Evolutionary conservation across 139 green algal species (phyloP), one percentile per base, ranked within the genome.

Genomic region (Zygnema circumcarinatum): DNA sequence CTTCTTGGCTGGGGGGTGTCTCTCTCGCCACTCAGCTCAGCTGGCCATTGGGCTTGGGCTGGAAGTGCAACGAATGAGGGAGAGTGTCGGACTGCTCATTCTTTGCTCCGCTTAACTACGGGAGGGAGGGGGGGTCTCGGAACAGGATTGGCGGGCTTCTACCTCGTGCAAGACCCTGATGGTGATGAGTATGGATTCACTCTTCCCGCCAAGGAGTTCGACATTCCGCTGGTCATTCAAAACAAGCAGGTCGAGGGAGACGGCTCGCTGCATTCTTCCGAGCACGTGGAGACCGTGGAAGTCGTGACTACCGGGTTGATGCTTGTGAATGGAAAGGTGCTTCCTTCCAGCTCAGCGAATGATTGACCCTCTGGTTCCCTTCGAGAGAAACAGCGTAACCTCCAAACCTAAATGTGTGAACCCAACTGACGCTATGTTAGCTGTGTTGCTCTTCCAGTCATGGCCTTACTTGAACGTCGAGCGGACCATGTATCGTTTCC

Each of bases 401-500:
- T n/a, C n/a, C n/a, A n/a, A n/a, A n/a, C n/a, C n/a, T n/a, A n/a
- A n/a, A n/a, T n/a, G n/a, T n/a, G n/a, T n/a, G n/a, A n/a, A n/a
- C n/a, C n/a, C n/a, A n/a, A n/a, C n/a, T n/a, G n/a, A n/a, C n/a
- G n/a, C n/a, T n/a, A n/a, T 62, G 47, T 62, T 16, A 25, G 16
- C 47, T 62, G 7, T 62, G 7, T 62, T 62, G 7, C 16, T 16
- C 47, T 16, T 16, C 7, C 47, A 62, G 47, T 7, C 47, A 25
- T 62, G 47, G 47, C 76, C 76, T 0, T 84, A 84, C 76, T 25
- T 84, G 38, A 54, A 36, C 36, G 39, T 84, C n/a, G 36, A 84
- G 38, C 76, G 76, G 1, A 54, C 47, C 21, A 84, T 75, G 76
- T 88, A 88, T 53, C 82, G 82, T 52, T 88, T 88, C 82, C 38